A percentile compares a stretch with the other conserved stretches of the same genome.
These are phyloP conservation scores for Didymella keratinophila DNA, from an alignment of 2,329 filamentous ascomycete genomes.

Conservation along the genomic window DNA sequence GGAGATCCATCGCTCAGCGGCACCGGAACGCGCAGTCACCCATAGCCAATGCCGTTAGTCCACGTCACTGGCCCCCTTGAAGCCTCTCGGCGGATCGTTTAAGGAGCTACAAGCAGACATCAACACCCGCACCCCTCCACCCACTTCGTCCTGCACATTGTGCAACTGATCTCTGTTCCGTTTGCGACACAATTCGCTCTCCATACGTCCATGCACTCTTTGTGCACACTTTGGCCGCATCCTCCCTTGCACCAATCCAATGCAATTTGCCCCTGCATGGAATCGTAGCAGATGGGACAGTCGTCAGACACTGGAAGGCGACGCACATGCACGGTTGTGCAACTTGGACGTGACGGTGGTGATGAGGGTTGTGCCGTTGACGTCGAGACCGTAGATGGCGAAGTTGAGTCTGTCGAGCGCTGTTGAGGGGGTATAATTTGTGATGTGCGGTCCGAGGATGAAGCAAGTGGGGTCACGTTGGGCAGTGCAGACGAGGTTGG, in stretches of 20 bases:
- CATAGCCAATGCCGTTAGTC: too few relatives aligned
- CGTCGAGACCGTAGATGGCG: too few relatives aligned
- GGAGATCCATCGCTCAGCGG: too few relatives aligned
- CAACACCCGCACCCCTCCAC: conserved; percentile 6
- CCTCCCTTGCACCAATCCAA: conserved; percentile 27
- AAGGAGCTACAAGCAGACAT: not conserved
- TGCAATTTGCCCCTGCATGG: conserved; percentile 3
- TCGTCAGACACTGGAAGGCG: conserved; percentile 26
- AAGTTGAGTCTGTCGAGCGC: too few relatives aligned
- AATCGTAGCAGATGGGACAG: conserved; percentile 34
- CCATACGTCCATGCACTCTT: conserved; percentile 25
- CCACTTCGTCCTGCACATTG: conserved; percentile 19
- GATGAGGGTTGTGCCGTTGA: too few relatives aligned
- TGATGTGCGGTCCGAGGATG: too few relatives aligned
- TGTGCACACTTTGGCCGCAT: conserved; percentile 31
- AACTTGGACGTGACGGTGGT: not conserved
- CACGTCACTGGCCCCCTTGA: too few relatives aligned
- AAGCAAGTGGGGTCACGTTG: too few relatives aligned
- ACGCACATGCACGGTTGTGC: conserved; percentile 23
- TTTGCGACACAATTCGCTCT: not conserved
- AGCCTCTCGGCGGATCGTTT: too few relatives aligned
- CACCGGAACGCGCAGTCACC: too few relatives aligned
- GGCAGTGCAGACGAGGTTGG: too few relatives aligned
- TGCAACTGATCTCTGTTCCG: conserved; percentile 5
- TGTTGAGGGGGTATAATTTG: too few relatives aligned